phyloP scores from a whole-genome alignment of 2,329 filamentous ascomycete genomes.

The Neonectria magnoliae region DNA sequence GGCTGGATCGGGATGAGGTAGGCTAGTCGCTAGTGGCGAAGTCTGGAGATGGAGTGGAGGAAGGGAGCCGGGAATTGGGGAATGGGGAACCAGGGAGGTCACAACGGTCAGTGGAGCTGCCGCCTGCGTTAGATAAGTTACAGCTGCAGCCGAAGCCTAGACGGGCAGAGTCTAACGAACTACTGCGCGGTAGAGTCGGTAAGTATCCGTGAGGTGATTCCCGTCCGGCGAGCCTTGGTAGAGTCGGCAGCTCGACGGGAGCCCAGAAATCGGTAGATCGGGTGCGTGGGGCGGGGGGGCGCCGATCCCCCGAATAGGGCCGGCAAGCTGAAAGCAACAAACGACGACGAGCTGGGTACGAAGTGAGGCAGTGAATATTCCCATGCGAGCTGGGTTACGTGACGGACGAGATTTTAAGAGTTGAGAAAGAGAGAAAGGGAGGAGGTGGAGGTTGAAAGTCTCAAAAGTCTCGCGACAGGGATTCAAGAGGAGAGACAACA shows the following conservation, averaged over 20 bases:
- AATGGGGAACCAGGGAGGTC: background rate
- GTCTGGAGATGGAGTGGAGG: conserved; percentile 29
- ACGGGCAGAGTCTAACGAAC: background rate
- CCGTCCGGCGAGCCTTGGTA: background rate
- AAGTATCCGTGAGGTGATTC: background rate
- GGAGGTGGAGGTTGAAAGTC: background rate
- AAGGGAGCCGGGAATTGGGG: conserved; percentile 11
- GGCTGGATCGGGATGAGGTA: conserved; percentile 32
- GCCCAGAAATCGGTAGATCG: background rate
- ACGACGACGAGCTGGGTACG: background rate
- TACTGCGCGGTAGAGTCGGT: background rate
- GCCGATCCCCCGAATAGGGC: conserved; percentile 8
- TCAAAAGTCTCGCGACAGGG: background rate
- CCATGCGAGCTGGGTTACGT: background rate
- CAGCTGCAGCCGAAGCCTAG: background rate
- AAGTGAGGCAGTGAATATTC: background rate
- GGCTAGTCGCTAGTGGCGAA: conserved; percentile 12
- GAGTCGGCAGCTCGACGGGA: background rate
- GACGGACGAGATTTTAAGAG: background rate
- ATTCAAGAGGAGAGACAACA: background rate
- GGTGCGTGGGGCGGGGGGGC: conserved; percentile 13
- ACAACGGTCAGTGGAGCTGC: background rate
- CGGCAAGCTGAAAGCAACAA: background rate
- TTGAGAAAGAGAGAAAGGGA: background rate
- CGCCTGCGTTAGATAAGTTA: too few species aligned